Percentiles rank a stretch among this genome's conserved stretches.
phyloP scores from a whole-genome alignment of 805 yeast species.

The Teunomyces stri region DNA sequence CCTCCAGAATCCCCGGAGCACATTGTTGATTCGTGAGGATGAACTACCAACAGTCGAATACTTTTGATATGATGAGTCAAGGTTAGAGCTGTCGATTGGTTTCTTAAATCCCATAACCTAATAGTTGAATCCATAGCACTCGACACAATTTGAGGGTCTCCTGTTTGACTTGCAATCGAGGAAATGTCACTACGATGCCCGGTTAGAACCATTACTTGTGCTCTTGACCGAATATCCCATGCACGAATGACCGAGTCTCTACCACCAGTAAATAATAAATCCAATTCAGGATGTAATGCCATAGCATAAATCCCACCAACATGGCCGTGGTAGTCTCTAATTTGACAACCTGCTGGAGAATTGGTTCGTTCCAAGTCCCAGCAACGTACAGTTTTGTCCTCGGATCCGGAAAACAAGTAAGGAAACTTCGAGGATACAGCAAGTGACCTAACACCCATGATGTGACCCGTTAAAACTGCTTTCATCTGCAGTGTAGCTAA shows the following conservation, averaged over 20 bases:
- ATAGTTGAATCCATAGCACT: slow-evolving; percentile 84
- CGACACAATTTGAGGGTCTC: slow-evolving; percentile 83
- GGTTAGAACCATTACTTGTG: slow-evolving; percentile 68
- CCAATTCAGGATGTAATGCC: slow-evolving; percentile 84
- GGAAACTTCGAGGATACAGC: slow-evolving; percentile 76
- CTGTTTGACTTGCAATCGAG: slow-evolving; percentile 60
- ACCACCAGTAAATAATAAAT: slow-evolving; percentile 82
- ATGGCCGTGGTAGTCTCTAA: slow-evolving; percentile 93
- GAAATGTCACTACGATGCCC: slow-evolving; percentile 83
- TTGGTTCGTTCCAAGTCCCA: slow-evolving; percentile 93
- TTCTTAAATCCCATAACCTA: slow-evolving; percentile 85
- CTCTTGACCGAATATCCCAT: slow-evolving; percentile 89
- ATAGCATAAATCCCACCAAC: slow-evolving; percentile 83
- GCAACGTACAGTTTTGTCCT: slow-evolving; percentile 88
- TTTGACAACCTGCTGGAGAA: slow-evolving; percentile 47
- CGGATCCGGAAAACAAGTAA: slow-evolving; percentile 87
- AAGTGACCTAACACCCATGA: slow-evolving; percentile 81
- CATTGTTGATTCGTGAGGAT: slow-evolving; percentile 70
- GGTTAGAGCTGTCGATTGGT: slow-evolving; percentile 67
- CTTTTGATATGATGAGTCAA: slow-evolving; percentile 84
- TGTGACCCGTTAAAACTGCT: slow-evolving; percentile 84
- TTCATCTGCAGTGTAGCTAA: slow-evolving; percentile 66
- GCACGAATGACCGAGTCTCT: slow-evolving; percentile 82
- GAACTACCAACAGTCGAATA: slow-evolving; percentile 68
- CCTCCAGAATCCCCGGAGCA: slow-evolving; percentile 81